Evolutionary conservation across 345 rosid genomes (phyloP).

Genomic region (Brassica juncea): DNA sequence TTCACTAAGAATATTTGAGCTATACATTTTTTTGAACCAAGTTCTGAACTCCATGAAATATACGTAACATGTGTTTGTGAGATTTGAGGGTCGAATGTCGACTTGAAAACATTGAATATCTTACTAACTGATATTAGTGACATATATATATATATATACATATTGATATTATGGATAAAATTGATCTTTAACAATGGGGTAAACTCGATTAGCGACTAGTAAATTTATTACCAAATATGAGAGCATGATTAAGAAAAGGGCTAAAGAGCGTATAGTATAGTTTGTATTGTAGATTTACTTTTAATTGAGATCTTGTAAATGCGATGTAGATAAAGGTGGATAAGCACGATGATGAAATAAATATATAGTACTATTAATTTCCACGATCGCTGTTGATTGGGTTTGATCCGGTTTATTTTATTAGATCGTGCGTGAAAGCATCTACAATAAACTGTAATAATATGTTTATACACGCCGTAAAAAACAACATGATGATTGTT

Average conservation of each 20-base stretch:
- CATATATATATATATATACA: too few species aligned
- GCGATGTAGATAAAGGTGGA: constrained; percentile 37
- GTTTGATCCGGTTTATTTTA: constrained; percentile 18
- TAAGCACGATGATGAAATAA: constrained; percentile 27
- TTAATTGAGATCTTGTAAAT: constrained; percentile 24
- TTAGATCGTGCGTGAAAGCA: constrained; percentile 38
- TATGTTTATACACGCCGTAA: constrained; percentile 41
- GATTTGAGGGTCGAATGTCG: neutral
- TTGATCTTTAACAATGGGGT: neutral
- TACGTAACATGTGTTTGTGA: neutral
- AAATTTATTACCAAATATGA: neutral
- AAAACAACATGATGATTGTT: constrained; percentile 27
- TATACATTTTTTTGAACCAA: neutral
- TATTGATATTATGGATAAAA: neutral
- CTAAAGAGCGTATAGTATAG: neutral
- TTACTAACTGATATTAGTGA: too few species aligned
- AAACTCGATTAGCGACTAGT: neutral
- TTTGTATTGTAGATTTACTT: constrained; percentile 15
- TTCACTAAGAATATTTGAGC: neutral
- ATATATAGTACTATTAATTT: neutral
- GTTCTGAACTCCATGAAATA: neutral
- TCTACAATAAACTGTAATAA: constrained; percentile 26
- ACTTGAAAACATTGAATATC: neutral
- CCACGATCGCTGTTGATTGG: neutral
- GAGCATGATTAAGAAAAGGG: neutral